Evolutionary conservation across 2,329 filamentous ascomycete genomes (phyloP), one percentile per base, ranked within the genome.

Genomic region (Colletotrichum limetticola): DNA sequence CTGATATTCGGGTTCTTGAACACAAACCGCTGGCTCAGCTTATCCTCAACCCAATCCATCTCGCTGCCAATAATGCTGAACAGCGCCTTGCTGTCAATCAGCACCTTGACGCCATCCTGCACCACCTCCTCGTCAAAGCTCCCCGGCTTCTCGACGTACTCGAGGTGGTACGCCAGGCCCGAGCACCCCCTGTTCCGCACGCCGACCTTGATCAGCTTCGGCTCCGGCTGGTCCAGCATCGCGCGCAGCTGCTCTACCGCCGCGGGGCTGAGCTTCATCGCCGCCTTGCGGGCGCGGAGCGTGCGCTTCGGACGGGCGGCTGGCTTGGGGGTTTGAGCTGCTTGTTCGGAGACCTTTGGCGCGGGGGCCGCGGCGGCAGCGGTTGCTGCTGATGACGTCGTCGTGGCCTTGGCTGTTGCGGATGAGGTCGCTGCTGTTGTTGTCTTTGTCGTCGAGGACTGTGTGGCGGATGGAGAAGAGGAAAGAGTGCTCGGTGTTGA

Each of bases 31-130:
- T 95, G 90, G 82, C 93, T 97, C 76, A 99, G 85, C 86, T 97
- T 98, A 78, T 98, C 97, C 84, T 98, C 95, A 12, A 96, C 89
- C 95, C 96, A 99, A 80, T 99, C 97, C 97, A 99, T 99, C 85
- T 98, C 96, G 80, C 94, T 98, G 5, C 97, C 97, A 78, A 99
- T 98, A 66, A 99, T 98, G 83, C 96, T 98, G 82, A 99, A 95
- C 62, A 99, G 86, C 55, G 97, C 97, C 86, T 98, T 98, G 87
- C 94, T 97, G 83, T 99, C 97, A 70, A 99, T 97, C 81, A 98
- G 83, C 42, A 99, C 96, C 84, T 94, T 96, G 70, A 99, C 96
- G 0, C 96, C 97, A 79, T 98, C 97, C 82, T 99, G 97, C 80
- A 97, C 95, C 1, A 99, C 95, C 64, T 92, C 88, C 83, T 99